Percentiles rank a stretch among this genome's conserved stretches.
These are phyloP conservation scores for Epichloe sp. DNA, from an alignment of 2,329 filamentous ascomycete species.

Conservation along the genomic window DNA sequence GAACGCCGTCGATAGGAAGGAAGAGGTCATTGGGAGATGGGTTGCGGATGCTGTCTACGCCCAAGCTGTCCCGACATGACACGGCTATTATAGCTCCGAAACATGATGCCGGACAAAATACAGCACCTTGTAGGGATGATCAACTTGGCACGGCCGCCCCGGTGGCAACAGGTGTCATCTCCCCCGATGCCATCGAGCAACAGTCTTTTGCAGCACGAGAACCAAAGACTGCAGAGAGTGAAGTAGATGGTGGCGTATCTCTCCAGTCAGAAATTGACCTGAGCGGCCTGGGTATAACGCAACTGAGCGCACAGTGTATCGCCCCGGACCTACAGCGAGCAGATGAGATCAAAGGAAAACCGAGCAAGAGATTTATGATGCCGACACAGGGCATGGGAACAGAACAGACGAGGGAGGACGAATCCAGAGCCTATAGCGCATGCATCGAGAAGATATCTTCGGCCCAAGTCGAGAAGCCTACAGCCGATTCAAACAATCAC, in stretches of 20 bases:
- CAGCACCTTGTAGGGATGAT: background rate
- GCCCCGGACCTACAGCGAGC: background rate
- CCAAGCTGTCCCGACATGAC: background rate
- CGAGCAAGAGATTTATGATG: background rate
- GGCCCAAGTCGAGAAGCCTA: background rate
- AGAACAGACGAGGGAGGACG: background rate
- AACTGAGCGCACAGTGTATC: background rate
- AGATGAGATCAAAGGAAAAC: background rate
- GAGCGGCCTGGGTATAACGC: background rate
- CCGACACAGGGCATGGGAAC: background rate
- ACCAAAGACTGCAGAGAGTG: background rate
- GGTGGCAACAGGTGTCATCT: background rate
- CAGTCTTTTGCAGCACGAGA: background rate
- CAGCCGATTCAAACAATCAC: background rate
- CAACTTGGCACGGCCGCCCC: background rate
- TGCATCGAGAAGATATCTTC: background rate
- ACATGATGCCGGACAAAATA: background rate
- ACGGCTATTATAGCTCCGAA: background rate
- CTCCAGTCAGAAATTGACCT: background rate
- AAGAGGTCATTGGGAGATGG: conserved; percentile 7
- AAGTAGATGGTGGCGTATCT: conserved; percentile 4
- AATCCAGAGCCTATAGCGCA: background rate
- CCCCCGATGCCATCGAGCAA: background rate
- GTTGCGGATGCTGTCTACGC: background rate
- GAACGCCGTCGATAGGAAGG: background rate